Percentiles rank a stretch among this genome's conserved stretches.
Conservation (phyloP, 1,284 basidiomycete genomes). For the Polyporus tsugae region DNA sequence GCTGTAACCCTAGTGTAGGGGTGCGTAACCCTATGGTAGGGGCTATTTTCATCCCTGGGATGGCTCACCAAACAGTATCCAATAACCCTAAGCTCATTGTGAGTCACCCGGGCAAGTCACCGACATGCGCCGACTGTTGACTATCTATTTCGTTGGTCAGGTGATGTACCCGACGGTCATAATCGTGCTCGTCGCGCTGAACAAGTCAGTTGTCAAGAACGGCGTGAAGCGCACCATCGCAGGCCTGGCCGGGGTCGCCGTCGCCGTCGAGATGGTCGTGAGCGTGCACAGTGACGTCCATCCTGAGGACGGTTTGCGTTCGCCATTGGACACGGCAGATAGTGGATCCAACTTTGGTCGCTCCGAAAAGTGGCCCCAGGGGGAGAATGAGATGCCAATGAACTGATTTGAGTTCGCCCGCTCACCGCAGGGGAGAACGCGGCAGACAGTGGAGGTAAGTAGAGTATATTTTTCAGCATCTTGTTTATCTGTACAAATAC, state of each 20-base stretch:
- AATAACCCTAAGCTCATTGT: slow-evolving; percentile 1
- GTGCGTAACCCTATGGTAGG: too few relatives aligned
- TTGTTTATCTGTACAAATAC: too few relatives aligned
- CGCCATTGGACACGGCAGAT: background rate
- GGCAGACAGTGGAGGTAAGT: too few relatives aligned
- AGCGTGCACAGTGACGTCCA: background rate
- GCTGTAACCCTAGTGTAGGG: too few relatives aligned
- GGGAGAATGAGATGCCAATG: too few relatives aligned
- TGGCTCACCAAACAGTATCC: background rate
- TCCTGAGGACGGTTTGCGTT: background rate
- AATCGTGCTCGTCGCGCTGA: slow-evolving; percentile 3
- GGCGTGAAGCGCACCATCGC: background rate
- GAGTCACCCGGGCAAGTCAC: background rate
- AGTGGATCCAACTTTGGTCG: background rate
- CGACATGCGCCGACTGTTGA: too few relatives aligned
- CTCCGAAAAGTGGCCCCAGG: background rate
- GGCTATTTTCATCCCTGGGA: background rate
- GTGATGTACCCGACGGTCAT: background rate
- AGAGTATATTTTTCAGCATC: too few relatives aligned
- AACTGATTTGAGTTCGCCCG: too few relatives aligned
- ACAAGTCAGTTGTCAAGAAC: background rate
- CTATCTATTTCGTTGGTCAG: background rate
- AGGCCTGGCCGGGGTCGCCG: background rate
- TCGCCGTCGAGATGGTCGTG: background rate
- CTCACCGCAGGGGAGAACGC: too few relatives aligned